Conservation (phyloP, 257 asterid genomes). For the Solanum paucissectum region DNA sequence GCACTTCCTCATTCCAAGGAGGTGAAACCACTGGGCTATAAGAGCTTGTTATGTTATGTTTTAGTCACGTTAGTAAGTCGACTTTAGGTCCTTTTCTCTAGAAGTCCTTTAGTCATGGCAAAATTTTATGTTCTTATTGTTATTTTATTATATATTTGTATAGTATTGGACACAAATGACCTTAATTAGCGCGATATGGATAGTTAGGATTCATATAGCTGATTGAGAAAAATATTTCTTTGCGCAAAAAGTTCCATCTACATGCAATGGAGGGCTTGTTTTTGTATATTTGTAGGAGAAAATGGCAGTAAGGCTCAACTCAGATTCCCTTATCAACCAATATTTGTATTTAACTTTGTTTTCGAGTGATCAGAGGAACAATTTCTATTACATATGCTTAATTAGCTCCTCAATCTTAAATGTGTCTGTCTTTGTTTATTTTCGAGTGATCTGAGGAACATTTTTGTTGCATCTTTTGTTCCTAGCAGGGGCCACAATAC, state of each 20-base stretch:
- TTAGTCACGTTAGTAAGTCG: not conserved
- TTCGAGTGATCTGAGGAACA: not conserved
- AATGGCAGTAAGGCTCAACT: not conserved
- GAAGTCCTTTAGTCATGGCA: not conserved
- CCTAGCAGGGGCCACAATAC: constrained; percentile 85
- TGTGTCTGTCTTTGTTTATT: not conserved
- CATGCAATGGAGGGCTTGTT: not conserved
- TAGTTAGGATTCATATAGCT: not conserved
- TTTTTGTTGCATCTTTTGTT: not conserved
- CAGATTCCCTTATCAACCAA: not conserved
- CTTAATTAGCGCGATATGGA: not conserved
- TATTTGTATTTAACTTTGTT: not conserved
- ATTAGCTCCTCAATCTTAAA: not conserved
- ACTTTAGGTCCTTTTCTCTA: not conserved
- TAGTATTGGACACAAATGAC: not conserved
- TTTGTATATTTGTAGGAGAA: not conserved
- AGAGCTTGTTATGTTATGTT: not conserved
- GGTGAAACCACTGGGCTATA: no score
- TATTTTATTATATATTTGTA: not conserved
- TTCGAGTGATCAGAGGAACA: not conserved
- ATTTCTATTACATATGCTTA: not conserved
- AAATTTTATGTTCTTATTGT: not conserved
- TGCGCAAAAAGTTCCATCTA: not conserved
- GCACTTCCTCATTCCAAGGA: no score
- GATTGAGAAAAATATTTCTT: not conserved